phyloP scores from a whole-genome alignment of 768 basidiomycete genomes.

The Cubamyces sp. region DNA sequence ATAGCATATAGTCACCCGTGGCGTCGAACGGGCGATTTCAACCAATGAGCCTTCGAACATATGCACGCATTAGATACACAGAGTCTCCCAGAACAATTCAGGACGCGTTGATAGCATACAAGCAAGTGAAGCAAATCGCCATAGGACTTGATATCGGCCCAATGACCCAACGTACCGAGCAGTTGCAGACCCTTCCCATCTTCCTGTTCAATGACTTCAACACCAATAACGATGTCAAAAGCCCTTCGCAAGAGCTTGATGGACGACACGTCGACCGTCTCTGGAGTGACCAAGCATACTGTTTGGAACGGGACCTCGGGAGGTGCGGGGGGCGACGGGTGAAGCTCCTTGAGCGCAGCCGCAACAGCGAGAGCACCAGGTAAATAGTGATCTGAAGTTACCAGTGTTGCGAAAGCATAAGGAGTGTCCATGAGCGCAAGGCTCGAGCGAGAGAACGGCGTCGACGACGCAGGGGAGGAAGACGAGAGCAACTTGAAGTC shows the following conservation, averaged over 20 bases:
- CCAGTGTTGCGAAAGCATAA: slow-evolving; percentile 88
- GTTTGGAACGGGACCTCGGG: slow-evolving; percentile 75
- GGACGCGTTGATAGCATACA: too few relatives aligned
- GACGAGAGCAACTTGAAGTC: slow-evolving; percentile 15
- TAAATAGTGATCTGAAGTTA: slow-evolving; percentile 91
- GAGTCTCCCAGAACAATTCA: background rate
- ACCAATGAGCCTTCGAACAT: background rate
- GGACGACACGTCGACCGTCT: slow-evolving; percentile 82
- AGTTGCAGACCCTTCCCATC: slow-evolving; percentile 70
- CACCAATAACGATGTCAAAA: slow-evolving; percentile 87
- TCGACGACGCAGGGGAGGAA: slow-evolving; percentile 27
- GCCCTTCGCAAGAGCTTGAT: slow-evolving; percentile 79
- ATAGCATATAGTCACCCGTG: background rate
- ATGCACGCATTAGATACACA: background rate
- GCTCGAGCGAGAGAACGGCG: slow-evolving; percentile 21
- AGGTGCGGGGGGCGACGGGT: slow-evolving; percentile 57
- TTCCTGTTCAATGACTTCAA: slow-evolving; percentile 81
- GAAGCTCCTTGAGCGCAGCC: slow-evolving; percentile 82
- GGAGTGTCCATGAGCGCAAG: slow-evolving; percentile 54
- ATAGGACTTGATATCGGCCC: too few relatives aligned
- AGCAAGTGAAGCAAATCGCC: too few relatives aligned
- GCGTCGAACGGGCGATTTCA: too few relatives aligned
- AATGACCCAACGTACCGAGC: slow-evolving; percentile 64
- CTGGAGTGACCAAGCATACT: slow-evolving; percentile 92
- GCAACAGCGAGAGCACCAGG: slow-evolving; percentile 89